Evolutionary conservation across 2,329 filamentous ascomycete species (phyloP), one percentile per base, ranked within the genome.

Genomic region (Alternaria novae-zelandiae): DNA sequence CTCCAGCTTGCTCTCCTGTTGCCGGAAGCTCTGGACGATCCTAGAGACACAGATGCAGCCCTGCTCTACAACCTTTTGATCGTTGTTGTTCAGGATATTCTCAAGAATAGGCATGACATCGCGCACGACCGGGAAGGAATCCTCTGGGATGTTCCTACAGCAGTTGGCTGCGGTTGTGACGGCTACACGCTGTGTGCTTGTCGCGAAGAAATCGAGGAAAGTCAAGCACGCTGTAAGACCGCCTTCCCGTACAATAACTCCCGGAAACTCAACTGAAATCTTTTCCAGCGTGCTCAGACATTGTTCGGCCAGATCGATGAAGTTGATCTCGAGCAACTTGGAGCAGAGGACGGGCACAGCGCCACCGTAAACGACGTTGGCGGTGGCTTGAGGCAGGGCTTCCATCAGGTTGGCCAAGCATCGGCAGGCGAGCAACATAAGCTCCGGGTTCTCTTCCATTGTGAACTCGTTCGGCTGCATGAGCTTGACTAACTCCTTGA

Each of bases 321-420:
- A 99, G 65, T 95, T 91, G 49, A 98, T 98, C 80, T 98, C 94
- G 64, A 98, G 85, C 28, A 99, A 85, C 81, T 98, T 99, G 76
- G 95, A 92, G 82, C 96, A 98, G 25, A 99, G 84, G 12, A 99
- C 90, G 3, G 96, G 94, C 6, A 99, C 96, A 32, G 96, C 96
- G 54, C 94, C 93, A n/a, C 94, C 95, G 77, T 98, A 98, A 5
- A 98, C 96, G 13, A 99, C 94, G 77, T 97, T 97, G 12, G 94
- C 92, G 53, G 96, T 96, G 61, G 95, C 95, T 32, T 93, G 90
- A 20, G 96, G 94, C 28, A 99, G 84, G 25, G 95, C 96, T 79
- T 99, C 96, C 96, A 99, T 99, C 59, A 99, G 82, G 78, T 99
- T 98, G 63, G 96, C 96, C 72, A 99, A 87, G 80, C 93, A 98